Evolutionary conservation across 2,329 filamentous ascomycete genomes (phyloP).

Genomic region (Penicillium sp.): DNA sequence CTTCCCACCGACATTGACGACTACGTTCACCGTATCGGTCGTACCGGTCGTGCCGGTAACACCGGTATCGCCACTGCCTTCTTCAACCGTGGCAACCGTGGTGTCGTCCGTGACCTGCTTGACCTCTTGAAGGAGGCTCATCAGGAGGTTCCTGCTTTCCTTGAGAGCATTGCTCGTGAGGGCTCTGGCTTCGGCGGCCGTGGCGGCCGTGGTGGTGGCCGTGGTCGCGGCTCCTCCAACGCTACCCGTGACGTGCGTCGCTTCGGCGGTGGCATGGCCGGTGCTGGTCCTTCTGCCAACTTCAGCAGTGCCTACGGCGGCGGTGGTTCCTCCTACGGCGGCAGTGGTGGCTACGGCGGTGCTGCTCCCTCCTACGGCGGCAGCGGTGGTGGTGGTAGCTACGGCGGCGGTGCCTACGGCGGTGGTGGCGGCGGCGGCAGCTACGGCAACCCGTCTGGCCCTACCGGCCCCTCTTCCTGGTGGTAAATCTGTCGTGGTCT

Average conservation of each 20-base stretch:
- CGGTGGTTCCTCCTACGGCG: constrained; percentile 26
- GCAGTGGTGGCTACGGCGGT: constrained; percentile 36
- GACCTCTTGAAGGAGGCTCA: constrained; percentile 99
- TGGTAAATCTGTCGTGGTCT: constrained; percentile 49
- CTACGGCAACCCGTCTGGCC: constrained; percentile 51
- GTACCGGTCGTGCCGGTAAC: constrained; percentile 99
- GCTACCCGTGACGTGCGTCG: constrained; percentile 91
- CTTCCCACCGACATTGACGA: constrained; percentile 98
- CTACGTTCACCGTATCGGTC: constrained; percentile 98
- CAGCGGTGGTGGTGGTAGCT: constrained; percentile 26
- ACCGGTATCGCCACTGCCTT: constrained; percentile 97
- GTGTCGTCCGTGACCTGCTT: constrained; percentile 92
- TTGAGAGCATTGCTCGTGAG: constrained; percentile 96
- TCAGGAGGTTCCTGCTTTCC: constrained; percentile 90
- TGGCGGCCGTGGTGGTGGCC: constrained; percentile 71
- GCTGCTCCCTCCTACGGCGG: constrained; percentile 37
- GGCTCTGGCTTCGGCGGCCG: constrained; percentile 76
- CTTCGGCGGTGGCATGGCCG: constrained; percentile 49
- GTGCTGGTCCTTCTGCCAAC: constrained; percentile 31
- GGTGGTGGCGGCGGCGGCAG: constrained; percentile 33
- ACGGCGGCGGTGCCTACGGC: constrained; percentile 32
- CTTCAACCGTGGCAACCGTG: constrained; percentile 99
- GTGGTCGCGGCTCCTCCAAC: constrained; percentile 57
- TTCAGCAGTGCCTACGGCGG: constrained; percentile 32
- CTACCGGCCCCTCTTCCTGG: constrained; percentile 53